Conservation (phyloP, 108 stramenopile genomes). For the Fistulifera pelliculosa region DNA sequence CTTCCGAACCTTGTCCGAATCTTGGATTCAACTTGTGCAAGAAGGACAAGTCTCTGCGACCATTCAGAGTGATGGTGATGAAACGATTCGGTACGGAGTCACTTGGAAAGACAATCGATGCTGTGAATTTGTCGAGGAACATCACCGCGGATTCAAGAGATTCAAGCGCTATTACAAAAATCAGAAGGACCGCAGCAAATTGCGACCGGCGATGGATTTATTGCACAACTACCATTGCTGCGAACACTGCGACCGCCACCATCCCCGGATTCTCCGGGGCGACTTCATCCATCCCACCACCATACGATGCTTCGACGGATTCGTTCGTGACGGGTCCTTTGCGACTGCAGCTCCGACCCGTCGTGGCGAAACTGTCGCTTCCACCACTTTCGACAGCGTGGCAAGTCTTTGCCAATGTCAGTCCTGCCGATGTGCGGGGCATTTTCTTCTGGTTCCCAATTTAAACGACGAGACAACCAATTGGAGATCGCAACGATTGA, state of each 20-base stretch:
- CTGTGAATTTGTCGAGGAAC: neutral
- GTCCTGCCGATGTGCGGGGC: conserved; percentile 50
- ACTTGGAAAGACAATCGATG: conserved; percentile 10
- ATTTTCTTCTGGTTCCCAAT: conserved; percentile 42
- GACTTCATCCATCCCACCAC: conserved; percentile 31
- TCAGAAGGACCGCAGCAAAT: neutral
- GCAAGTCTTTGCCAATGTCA: conserved; percentile 52
- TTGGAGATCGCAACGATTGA: conserved; percentile 47
- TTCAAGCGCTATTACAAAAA: conserved; percentile 23
- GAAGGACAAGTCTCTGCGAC: conserved; percentile 24
- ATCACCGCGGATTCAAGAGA: conserved; percentile 20
- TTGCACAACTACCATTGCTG: conserved; percentile 41
- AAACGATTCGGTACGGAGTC: conserved; percentile 27
- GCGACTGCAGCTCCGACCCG: conserved; percentile 28
- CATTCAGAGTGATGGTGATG: conserved; percentile 6
- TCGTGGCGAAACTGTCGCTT: conserved; percentile 14
- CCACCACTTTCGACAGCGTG: conserved; percentile 16
- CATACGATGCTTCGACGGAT: conserved; percentile 32
- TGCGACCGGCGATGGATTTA: conserved; percentile 13
- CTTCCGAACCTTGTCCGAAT: conserved; percentile 19
- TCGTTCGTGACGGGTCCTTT: conserved; percentile 45
- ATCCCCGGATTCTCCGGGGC: conserved; percentile 20
- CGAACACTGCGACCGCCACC: conserved; percentile 49
- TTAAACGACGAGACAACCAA: conserved; percentile 14
- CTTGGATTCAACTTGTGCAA: conserved; percentile 30